phyloP scores from a whole-genome alignment of 116 monocot genomes.

The Dioscorea cayenensis region DNA sequence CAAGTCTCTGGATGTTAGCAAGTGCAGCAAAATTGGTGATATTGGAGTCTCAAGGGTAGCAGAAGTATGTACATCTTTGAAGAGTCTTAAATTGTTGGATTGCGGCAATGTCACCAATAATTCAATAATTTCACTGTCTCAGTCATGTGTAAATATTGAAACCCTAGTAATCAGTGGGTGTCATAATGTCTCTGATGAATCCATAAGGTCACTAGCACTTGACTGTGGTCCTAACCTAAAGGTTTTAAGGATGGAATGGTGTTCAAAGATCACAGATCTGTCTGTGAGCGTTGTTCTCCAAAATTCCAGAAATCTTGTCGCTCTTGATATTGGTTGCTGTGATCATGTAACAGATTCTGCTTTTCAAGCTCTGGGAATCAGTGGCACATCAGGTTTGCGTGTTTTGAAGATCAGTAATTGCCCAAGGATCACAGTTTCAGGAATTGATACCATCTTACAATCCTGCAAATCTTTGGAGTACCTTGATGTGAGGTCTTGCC shows the following conservation, averaged over 20 bases:
- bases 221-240: slow-evolving; percentile 38
- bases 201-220: slow-evolving; percentile 34
- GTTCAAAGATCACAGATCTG: slow-evolving; percentile 58
- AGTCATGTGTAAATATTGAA: slow-evolving; percentile 64
- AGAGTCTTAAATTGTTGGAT: slow-evolving; percentile 54
- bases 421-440: slow-evolving; percentile 51
- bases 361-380: slow-evolving; percentile 37
- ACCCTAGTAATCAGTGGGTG: slow-evolving; percentile 73
- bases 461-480: slow-evolving; percentile 57
- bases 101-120: slow-evolving; percentile 48
- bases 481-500: slow-evolving; percentile 70
- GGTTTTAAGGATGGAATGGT: slow-evolving; percentile 70
- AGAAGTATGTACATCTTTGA: slow-evolving; percentile 46
- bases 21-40: slow-evolving; percentile 76
- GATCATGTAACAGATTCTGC: slow-evolving; percentile 71
- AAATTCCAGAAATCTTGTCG: slow-evolving; percentile 53
- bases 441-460: slow-evolving; percentile 38
- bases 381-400: slow-evolving; percentile 39
- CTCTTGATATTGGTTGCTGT: slow-evolving; percentile 78
- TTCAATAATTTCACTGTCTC: slow-evolving; percentile 48
- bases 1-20: slow-evolving; percentile 67
- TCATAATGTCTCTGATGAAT: slow-evolving; percentile 52
- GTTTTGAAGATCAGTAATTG: slow-evolving; percentile 57
- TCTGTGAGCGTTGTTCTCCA: slow-evolving; percentile 41
- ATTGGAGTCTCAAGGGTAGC: slow-evolving; percentile 47